Base-by-base conservation (phyloP, 306 rosid species). In the Alnus glutinosa region DNA sequence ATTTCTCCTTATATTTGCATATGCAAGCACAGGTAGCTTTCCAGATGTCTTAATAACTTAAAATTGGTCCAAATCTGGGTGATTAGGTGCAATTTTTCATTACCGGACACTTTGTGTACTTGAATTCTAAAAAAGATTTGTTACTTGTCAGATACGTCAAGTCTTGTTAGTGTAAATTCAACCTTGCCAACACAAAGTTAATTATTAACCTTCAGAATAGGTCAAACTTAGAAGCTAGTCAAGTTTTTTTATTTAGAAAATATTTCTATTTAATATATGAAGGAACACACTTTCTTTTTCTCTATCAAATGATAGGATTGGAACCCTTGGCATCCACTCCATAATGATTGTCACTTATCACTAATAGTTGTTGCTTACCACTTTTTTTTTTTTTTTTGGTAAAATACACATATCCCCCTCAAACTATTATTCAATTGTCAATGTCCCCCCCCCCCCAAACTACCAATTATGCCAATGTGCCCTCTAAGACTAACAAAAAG, bases 31-130 rank as follows among this genome's bases (percentile, higher is more conserved):
- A 5, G 18, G 63, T 7, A 57, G 32, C 32, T 7, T 49, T 71
- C 80, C 58, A 62, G n/a, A 36, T 64, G 37, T 54, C 54, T 72
- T 69, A 77, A 64, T 23, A 64, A 36, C 23, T 34, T 13, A 81
- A 39, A 48, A 68, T 52, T 34, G 67, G 28, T 14, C 16, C 52
- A 71, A 19, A 3, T 3, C 76, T 4, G 55, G n/a, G 52, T 70
- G 61, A 57, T 57, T 15, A 52, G 70, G 55, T 69, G 47, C 50
- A 64, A 64, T 30, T 49, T 66, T 54, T 11, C 62, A 55, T 14
- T 7, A 18, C n/a, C 1, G 13, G 63, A 19, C 63, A n/a, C 63
- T 57, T 57, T 19, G 12, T 10, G 32, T 19, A 7, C 63, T 1
- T 1, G 34, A 57, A 57, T 57, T 57, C 32, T 16, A 54, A 54